phyloP scores from a whole-genome alignment of 2,329 filamentous ascomycete genomes.

The Neofusicoccum cordaticola region DNA sequence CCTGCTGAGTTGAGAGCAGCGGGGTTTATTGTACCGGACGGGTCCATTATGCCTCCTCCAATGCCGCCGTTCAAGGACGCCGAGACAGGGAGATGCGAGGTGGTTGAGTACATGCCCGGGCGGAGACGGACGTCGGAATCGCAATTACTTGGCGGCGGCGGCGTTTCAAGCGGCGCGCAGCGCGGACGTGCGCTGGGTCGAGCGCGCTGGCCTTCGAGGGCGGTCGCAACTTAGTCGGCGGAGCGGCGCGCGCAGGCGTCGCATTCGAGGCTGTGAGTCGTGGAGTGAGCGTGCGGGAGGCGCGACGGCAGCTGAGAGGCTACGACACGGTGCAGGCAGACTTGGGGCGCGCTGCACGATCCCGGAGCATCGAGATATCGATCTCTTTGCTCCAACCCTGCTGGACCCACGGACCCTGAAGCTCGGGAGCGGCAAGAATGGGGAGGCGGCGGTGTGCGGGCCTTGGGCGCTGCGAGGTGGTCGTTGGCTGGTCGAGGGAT shows the following conservation, averaged over 20 bases:
- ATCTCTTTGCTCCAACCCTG: conserved; percentile 13
- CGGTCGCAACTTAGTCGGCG: neutral
- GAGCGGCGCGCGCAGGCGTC: conserved; percentile 1
- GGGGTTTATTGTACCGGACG: conserved; percentile 41
- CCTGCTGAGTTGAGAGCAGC: conserved; percentile 38
- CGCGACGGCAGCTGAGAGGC: conserved; percentile 13
- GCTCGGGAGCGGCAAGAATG: conserved; percentile 17
- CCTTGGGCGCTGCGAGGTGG: conserved; percentile 13
- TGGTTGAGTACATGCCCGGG: conserved; percentile 36
- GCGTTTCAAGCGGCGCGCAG: conserved; percentile 17
- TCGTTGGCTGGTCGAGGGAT: conserved; percentile 18
- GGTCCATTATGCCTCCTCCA: conserved; percentile 40
- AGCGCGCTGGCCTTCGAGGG: neutral
- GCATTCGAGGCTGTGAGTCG: conserved; percentile 1
- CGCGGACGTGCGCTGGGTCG: conserved; percentile 5
- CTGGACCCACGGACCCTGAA: conserved; percentile 16
- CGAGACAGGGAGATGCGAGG: conserved; percentile 36
- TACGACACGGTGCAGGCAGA: conserved; percentile 8
- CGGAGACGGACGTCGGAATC: conserved; percentile 11
- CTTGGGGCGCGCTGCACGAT: conserved; percentile 15
- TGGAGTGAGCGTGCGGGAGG: neutral
- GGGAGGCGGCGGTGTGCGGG: conserved; percentile 15
- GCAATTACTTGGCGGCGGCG: conserved; percentile 11
- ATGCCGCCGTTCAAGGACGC: conserved; percentile 39
- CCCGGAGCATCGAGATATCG: conserved; percentile 19